Base-by-base conservation (phyloP, 2,329 filamentous ascomycete species). In the Aspergillus sp. region DNA sequence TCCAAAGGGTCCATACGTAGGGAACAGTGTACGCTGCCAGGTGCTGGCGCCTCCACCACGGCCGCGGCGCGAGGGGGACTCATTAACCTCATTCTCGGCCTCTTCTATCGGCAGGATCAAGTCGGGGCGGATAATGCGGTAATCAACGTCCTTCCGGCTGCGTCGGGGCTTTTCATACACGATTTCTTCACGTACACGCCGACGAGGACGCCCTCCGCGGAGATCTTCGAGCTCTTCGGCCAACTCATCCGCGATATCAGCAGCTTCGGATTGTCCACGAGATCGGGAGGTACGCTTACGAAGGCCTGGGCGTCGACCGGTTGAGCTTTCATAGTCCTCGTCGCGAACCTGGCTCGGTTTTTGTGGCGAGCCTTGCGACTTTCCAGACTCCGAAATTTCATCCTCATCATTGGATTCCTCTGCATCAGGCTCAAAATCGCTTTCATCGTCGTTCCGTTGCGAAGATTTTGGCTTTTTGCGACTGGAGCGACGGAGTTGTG, bases 1-100 rank as follows among this genome's bases (percentile, higher is more conserved):
- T 47, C 95, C 95, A 76, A 99, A 98, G 2, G 95, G 95, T 8
- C 95, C 95, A 73, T 90, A 92, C 0, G 93, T 96, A 23, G 92
- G 93, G 77, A 96, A 94, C 34, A 98, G 83, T 60, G 85, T 91
- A 54, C 93, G 90, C 73, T 94, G 92, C 88, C 89, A 92, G 48
- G 79, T 80, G 50, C 77, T 73, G 11, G 81, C 80, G 31, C 81
- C 84, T 43, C 84, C 87, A 38, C 87, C 86, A 51, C 90, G 87
- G 66, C 87, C 87, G 63, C 87, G 86, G 60, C 89, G 88, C 23
- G 88, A 86, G 43, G 90, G 88, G 3, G 90, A 90, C 7, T 91
- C 86, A 6, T 85, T 86, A 9, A 86, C 81, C 60, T 88, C 87
- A 52, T 89, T 86, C 50, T 86, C 89, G 31, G 91, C 90, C 54